Evolutionary conservation across 208 protist genomes (phyloP).

Genomic region (Wallacemonas collosoma): DNA sequence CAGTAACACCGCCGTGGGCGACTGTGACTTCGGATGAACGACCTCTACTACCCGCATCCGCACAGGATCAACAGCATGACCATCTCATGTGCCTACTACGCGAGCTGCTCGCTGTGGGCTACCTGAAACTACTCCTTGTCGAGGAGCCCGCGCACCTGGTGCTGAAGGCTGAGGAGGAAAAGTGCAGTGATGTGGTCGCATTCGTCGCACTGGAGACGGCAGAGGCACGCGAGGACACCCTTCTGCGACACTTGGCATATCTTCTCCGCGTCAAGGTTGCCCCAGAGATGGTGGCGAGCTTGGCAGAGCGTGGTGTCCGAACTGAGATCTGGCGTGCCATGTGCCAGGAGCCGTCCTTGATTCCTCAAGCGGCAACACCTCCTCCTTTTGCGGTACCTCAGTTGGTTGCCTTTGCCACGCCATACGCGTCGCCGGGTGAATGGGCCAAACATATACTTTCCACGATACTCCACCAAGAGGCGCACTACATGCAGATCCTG

Average conservation of each 20-base stretch:
- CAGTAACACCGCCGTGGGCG: no score
- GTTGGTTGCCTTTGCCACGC: constrained; percentile 14
- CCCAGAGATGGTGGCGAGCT: constrained; percentile 5
- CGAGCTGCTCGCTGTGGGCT: constrained; percentile 35
- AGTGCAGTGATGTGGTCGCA: background rate
- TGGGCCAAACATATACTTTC: constrained; percentile 43
- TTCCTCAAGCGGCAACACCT: background rate
- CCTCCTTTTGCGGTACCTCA: background rate
- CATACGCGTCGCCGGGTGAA: constrained; percentile 15
- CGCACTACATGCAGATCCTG: constrained; percentile 44
- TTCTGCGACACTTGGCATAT: constrained; percentile 61
- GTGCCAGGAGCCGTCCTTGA: background rate
- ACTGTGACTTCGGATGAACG: background rate
- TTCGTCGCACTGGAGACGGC: constrained; percentile 28
- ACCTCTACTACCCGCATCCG: background rate
- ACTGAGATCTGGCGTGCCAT: background rate
- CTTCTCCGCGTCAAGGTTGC: constrained; percentile 29
- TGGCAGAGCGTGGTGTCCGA: background rate
- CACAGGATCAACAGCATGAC: background rate
- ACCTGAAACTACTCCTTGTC: constrained; percentile 54
- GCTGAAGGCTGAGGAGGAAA: constrained; percentile 16
- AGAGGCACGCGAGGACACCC: constrained; percentile 25
- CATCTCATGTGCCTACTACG: background rate
- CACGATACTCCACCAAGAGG: constrained; percentile 53
- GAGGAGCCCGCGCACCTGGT: constrained; percentile 27